Conservation (phyloP, 1,284 basidiomycete species). For the Veloporphyrellus conicus region DNA sequence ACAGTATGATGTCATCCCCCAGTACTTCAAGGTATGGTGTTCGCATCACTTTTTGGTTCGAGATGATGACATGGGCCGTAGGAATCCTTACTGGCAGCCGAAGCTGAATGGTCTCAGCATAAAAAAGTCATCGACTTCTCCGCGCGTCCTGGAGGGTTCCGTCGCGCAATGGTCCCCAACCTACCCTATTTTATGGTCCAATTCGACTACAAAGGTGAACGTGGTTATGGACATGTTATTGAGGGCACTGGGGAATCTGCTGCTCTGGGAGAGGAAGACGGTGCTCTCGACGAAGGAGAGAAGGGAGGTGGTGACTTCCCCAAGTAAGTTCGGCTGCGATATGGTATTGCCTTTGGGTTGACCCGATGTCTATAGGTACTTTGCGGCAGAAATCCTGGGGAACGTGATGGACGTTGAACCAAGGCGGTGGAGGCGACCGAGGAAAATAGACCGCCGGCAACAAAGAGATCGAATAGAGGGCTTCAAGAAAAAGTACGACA, state of each 20-base stretch:
- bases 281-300: constrained; percentile 73
- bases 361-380: constrained; percentile 59
- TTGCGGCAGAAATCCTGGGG: constrained; percentile 93
- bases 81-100: constrained; percentile 89
- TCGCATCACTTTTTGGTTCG: constrained; percentile 1
- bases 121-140: constrained; percentile 95
- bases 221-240: constrained; percentile 95
- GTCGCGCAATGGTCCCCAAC: constrained; percentile 90
- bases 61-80: constrained; percentile 30
- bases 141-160: constrained; percentile 81
- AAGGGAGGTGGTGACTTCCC: constrained; percentile 88
- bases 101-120: constrained; percentile 96
- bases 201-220: constrained; percentile 96
- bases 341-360: neutral
- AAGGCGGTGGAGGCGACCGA: constrained; percentile 80
- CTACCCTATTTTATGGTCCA: constrained; percentile 98
- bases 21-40: constrained; percentile 79
- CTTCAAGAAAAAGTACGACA: constrained; percentile 67
- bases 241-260: constrained; percentile 75
- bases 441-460: constrained; percentile 63
- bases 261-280: constrained; percentile 62
- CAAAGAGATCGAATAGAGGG: constrained; percentile 67
- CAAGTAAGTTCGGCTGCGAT: constrained; percentile 46
- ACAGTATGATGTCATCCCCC: constrained; percentile 80
- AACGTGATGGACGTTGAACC: constrained; percentile 87